Evolutionary conservation across 345 rosid species (phyloP), one percentile per base, ranked within the genome.

Genomic region (Hirschfeldia incana): DNA sequence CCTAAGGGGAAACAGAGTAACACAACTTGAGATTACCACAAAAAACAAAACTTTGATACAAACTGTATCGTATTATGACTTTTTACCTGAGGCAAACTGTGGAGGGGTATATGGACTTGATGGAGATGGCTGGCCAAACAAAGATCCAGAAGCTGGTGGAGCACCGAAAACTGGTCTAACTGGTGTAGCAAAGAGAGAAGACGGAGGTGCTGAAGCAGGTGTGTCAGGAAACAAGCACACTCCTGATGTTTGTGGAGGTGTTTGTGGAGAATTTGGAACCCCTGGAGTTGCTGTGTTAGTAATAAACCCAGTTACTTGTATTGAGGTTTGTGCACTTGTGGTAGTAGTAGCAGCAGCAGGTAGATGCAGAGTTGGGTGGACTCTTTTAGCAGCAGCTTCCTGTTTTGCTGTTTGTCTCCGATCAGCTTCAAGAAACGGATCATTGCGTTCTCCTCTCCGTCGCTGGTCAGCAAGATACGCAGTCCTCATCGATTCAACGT

Each of bases 381-480:
- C 97, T 76, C 97, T 86, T 87, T 87, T 95, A 46, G 98, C 92
- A 83, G 98, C 97, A 51, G 97, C 99, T 88, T 95, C 97, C 67
- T 86, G 91, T 78, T 90, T 92, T 46, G 99, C 98, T 21, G 93
- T 87, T 88, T 91, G 94, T 13, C 99, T 89, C 65, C 99, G 78
- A 85, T 95, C 98, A 70, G 99, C 99, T 80, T 91, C 99, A 68
- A 95, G 94, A 84, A 95, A 95, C 6, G 99, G 98, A 82, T 95
- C 88, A 76, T 83, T 87, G 36, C 80, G 83, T 71, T 89, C 92
- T 67, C 99, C 99, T 81, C 89, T 89, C 16, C 85, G 88, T 1
- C 93, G 92, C 80, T 93, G 99, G 72, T 91, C 94, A 76, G 90
- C 91, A 53, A 95, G 97, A 86, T 90, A 95, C 21, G 94, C 94